Conservation (phyloP, 2,329 filamentous ascomycete species). For the Paracamarosporium sp. region DNA sequence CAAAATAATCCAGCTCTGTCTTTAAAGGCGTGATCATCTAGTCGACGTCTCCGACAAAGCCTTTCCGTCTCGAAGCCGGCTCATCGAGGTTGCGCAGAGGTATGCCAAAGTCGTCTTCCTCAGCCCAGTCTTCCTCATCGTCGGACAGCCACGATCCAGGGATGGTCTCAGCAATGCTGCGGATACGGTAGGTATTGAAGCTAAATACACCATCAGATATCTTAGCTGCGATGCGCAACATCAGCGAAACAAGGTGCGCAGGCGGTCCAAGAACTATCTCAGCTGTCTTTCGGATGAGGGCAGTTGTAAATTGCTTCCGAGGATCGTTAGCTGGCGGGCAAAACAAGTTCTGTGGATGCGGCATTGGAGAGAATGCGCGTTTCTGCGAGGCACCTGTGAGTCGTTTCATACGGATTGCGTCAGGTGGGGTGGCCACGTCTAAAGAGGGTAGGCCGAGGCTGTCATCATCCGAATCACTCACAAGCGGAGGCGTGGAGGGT, state of each 20-base stretch:
- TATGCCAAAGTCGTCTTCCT: conserved; percentile 65
- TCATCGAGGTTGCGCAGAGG: conserved; percentile 38
- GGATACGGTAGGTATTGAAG: conserved; percentile 42
- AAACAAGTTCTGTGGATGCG: conserved; percentile 71
- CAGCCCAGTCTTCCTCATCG: conserved; percentile 61
- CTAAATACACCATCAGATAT: conserved; percentile 62
- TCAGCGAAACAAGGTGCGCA: conserved; percentile 75
- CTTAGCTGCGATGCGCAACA: conserved; percentile 80
- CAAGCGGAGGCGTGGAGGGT: conserved; percentile 54
- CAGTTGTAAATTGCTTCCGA: conserved; percentile 51
- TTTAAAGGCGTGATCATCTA: not conserved
- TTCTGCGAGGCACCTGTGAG: conserved; percentile 62
- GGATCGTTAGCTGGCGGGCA: conserved; percentile 54
- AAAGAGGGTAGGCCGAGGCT: conserved; percentile 47
- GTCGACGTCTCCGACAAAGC: not conserved
- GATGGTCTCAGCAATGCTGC: conserved; percentile 35
- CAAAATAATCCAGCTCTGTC: not conserved
- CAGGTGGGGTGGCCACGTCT: conserved; percentile 50
- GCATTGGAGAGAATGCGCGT: conserved; percentile 70
- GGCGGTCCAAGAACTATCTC: conserved; percentile 82
- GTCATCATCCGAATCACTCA: conserved; percentile 53
- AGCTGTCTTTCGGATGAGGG: conserved; percentile 77
- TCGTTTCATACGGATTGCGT: conserved; percentile 44
- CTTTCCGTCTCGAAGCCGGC: not conserved
- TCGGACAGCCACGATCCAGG: conserved; percentile 65